Base-by-base conservation (phyloP, 2,329 filamentous ascomycete genomes). In the Ascochyta viciae-villosae region DNA sequence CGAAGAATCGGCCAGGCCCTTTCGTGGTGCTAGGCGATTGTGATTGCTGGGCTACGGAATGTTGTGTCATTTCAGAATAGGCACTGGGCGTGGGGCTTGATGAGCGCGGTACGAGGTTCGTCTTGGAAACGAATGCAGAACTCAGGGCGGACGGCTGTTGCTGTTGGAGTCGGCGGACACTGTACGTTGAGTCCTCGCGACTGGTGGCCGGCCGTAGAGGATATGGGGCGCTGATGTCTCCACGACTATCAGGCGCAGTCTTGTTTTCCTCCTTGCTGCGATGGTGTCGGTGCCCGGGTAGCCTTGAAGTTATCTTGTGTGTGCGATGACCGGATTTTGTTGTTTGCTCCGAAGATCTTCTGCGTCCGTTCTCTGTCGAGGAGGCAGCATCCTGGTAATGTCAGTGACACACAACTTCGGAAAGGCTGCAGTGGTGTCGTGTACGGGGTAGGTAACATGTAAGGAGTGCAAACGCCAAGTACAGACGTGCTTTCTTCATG, bases 51-150 rank as follows among this genome's bases (percentile, higher is more conserved):
- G 69, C 51, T 29, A 51, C 15, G 37, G 71, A 57, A 68, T 76
- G 82, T 70, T 73, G 82, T 72, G 76, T 84, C 76, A 79, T 78
- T 22, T 80, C 83, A 69, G 89, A 91, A 64, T 84, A 85, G 38
- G 85, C 81, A 74, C 91, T 95, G 7, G 92, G 90, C 0, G 91
- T 91, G 24, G 93, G 92, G 75, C 93, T 96, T 58, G 90, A 85
- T 12, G 91, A 87, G 62, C 92, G 88, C 63, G 79, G 83, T 72
- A 81, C 76, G 33, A 84, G 74, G 22, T 75, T 80, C 6, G 78
- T 78, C 13, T 78, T 76, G 27, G 82, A 83, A 42, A 77, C 80
- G 68, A 83, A 80, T 12, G 82, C 79, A 15, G 82, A 81, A 56
- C 73, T 76, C 58, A 80, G 72, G 13, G 77, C 70, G 22, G 53